Conservation (phyloP, 2,329 filamentous ascomycete species). For the Phyllosticta citriasiana region DNA sequence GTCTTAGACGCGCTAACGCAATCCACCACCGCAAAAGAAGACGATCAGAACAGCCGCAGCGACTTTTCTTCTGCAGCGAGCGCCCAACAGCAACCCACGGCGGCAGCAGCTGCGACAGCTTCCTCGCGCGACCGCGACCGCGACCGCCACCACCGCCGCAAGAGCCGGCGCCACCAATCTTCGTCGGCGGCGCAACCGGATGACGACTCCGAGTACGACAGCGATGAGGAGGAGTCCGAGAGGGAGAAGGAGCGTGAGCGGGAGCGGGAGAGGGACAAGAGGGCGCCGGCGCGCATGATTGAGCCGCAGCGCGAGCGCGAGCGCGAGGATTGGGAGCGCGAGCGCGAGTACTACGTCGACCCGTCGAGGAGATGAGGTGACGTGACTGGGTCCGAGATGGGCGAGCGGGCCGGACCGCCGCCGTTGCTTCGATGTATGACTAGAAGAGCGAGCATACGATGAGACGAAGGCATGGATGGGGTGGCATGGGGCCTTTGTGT, state of each 20-base stretch:
- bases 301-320: neutral
- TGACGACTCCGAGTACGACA: slow-evolving; percentile 1
- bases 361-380: slow-evolving; percentile 4
- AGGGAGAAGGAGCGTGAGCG: neutral
- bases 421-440: neutral
- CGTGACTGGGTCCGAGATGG: too few relatives aligned
- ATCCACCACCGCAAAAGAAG: neutral
- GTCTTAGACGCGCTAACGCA: neutral
- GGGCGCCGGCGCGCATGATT: slow-evolving; percentile 1
- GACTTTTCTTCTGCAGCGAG: neutral
- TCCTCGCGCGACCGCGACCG: neutral
- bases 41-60: neutral
- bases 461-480: too few relatives aligned
- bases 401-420: too few relatives aligned
- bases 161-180: neutral
- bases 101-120: neutral
- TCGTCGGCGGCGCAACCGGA: neutral
- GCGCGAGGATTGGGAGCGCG: neutral
- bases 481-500: too few relatives aligned
- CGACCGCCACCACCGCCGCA: neutral
- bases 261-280: neutral
- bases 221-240: neutral
- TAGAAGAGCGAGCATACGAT: too few relatives aligned
- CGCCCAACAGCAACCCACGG: neutral
- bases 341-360: slow-evolving; percentile 2